Percentiles rank a stretch among this genome's conserved stretches.
Conservation (phyloP, 805 yeast species). For the Lipomyces sp. region DNA sequence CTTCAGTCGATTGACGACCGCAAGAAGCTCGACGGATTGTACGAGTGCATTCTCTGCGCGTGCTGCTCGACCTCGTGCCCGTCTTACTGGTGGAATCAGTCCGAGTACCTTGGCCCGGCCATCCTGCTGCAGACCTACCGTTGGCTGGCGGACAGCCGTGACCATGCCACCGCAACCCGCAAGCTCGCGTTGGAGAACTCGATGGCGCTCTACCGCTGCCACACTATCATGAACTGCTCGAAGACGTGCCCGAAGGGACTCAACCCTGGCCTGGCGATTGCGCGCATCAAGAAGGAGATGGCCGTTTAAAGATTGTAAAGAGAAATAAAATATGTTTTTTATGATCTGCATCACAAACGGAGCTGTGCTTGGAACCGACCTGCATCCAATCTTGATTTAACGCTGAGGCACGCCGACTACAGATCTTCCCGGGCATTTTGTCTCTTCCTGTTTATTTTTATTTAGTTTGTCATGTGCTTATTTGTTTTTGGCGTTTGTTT, state of each 20-base stretch:
- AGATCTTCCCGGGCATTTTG: no score
- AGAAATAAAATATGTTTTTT: neutral
- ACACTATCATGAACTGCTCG: constrained; percentile 96
- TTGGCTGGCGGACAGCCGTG: constrained; percentile 97
- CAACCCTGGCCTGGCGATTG: constrained; percentile 97
- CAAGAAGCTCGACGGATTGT: constrained; percentile 92
- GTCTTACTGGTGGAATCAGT: constrained; percentile 99
- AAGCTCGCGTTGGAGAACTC: constrained; percentile 90
- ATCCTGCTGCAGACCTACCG: constrained; percentile 98
- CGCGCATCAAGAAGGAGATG: constrained; percentile 91
- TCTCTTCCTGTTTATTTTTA: no score
- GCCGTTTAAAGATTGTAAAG: constrained; percentile 52
- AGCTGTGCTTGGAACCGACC: no score
- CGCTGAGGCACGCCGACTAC: no score
- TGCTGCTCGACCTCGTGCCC: constrained; percentile 99
- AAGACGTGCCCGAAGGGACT: constrained; percentile 97
- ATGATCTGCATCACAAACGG: neutral
- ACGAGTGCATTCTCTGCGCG: constrained; percentile 97
- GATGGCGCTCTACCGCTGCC: constrained; percentile 94
- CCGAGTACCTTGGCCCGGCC: constrained; percentile 97
- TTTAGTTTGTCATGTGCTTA: no score
- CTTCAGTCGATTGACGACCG: constrained; percentile 89
- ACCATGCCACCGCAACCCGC: constrained; percentile 78
- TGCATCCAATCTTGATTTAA: no score
- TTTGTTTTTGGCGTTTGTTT: no score